Conservation (phyloP, 1,284 basidiomycete genomes). For the Marasmius sp. region DNA sequence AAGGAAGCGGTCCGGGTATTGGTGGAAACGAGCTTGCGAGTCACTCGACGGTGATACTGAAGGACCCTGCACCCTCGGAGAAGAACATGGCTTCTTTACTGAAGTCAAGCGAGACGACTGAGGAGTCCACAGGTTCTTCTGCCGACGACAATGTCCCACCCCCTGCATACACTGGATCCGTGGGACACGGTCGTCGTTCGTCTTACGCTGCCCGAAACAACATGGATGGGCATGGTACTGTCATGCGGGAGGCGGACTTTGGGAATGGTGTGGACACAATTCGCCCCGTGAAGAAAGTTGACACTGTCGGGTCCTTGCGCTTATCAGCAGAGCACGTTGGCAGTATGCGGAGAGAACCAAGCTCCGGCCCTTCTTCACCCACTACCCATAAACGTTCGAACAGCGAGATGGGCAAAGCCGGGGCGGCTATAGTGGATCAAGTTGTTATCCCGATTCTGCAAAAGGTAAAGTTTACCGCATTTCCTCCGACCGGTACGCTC, state of each 20-base stretch:
- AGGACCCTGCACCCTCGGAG: slow-evolving; percentile 36
- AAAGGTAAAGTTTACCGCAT: slow-evolving; percentile 43
- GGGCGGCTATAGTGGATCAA: slow-evolving; percentile 73
- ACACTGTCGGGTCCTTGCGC: slow-evolving; percentile 74
- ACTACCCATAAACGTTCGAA: slow-evolving; percentile 43
- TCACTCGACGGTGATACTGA: slow-evolving; percentile 75
- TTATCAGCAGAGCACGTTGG: slow-evolving; percentile 83
- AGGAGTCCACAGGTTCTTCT: slow-evolving; percentile 37
- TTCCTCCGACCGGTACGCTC: slow-evolving; percentile 7
- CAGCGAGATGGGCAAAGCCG: slow-evolving; percentile 66
- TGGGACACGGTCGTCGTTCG: slow-evolving; percentile 57
- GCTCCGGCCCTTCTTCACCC: slow-evolving; percentile 49
- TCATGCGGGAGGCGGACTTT: slow-evolving; percentile 78
- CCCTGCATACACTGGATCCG: slow-evolving; percentile 59
- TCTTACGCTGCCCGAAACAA: slow-evolving; percentile 75
- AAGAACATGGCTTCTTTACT: slow-evolving; percentile 44
- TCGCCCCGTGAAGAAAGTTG: slow-evolving; percentile 89
- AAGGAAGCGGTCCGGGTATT: slow-evolving; percentile 63
- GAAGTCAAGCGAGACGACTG: slow-evolving; percentile 29
- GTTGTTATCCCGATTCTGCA: slow-evolving; percentile 78
- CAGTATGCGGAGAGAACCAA: slow-evolving; percentile 57
- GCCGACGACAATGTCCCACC: slow-evolving; percentile 43
- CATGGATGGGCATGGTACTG: slow-evolving; percentile 65
- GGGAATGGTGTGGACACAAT: slow-evolving; percentile 87
- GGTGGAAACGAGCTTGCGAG: slow-evolving; percentile 54